phyloP scores from a whole-genome alignment of 2,329 filamentous ascomycete genomes.

The Ophiostoma tasmaniense region DNA sequence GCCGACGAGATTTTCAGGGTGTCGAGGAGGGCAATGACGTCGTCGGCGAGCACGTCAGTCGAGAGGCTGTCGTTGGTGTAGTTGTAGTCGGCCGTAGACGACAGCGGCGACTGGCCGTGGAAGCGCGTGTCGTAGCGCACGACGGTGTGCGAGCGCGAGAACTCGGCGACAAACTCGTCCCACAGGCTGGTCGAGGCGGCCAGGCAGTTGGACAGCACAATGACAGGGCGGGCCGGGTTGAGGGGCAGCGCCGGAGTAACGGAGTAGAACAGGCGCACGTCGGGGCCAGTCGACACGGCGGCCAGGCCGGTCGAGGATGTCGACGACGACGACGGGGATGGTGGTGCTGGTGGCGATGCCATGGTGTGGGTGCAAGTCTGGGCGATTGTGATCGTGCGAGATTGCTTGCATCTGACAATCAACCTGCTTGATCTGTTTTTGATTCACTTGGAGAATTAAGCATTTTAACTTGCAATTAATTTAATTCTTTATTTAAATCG shows the following conservation, averaged over 20 bases:
- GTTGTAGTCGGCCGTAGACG: slow-evolving; percentile 2
- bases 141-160: slow-evolving; percentile 14
- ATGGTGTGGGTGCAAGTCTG: background rate
- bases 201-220: slow-evolving; percentile 12
- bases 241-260: slow-evolving; percentile 11
- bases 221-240: slow-evolving; percentile 7
- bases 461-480: background rate
- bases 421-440: background rate
- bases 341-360: slow-evolving; percentile 24
- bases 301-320: slow-evolving; percentile 28
- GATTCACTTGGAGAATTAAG: background rate
- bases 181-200: slow-evolving; percentile 8
- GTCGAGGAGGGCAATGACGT: slow-evolving; percentile 11
- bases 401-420: background rate
- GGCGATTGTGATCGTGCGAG: background rate
- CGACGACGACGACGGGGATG: slow-evolving; percentile 32
- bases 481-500: slow-evolving; percentile 19
- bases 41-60: slow-evolving; percentile 14
- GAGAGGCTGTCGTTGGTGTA: slow-evolving; percentile 2
- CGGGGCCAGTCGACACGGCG: slow-evolving; percentile 12
- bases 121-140: slow-evolving; percentile 15
- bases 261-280: slow-evolving; percentile 15
- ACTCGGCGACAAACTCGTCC: slow-evolving; percentile 12
- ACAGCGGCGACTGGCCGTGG: slow-evolving; percentile 14
- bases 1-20: background rate